These are phyloP conservation scores for Suillus bovinus DNA, from an alignment of 768 basidiomycete species.

Conservation along the genomic window DNA sequence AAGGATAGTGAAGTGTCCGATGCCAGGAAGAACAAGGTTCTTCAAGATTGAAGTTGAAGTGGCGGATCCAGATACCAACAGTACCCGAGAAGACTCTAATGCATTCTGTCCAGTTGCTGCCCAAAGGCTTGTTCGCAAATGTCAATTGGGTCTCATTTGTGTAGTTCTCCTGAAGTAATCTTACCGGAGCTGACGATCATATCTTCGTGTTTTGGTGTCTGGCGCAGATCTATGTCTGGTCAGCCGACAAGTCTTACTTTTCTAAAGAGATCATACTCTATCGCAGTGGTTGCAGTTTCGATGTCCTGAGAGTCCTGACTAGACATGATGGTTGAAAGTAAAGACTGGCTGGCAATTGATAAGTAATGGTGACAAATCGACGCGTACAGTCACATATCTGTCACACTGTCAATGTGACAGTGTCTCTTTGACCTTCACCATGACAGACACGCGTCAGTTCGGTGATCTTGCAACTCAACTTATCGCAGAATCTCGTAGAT, in stretches of 20 bases:
- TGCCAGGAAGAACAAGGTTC: too few species aligned
- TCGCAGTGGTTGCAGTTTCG: conserved; percentile 43
- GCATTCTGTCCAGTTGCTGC: conserved; percentile 89
- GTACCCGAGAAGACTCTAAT: conserved; percentile 79
- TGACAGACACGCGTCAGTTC: conserved; percentile 62
- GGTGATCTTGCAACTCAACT: conserved; percentile 89
- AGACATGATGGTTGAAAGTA: conserved; percentile 24
- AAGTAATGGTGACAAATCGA: conserved; percentile 10
- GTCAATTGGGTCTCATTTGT: conserved; percentile 1
- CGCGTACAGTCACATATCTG: conserved; percentile 12
- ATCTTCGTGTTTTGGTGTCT: conserved; percentile 86
- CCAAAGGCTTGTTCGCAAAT: conserved; percentile 70
- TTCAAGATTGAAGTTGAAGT: too few species aligned
- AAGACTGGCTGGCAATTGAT: conserved; percentile 7
- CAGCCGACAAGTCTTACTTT: conserved; percentile 7
- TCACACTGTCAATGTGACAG: conserved; percentile 12
- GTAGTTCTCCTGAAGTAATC: conserved; percentile 19
- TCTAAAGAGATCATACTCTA: conserved; percentile 31
- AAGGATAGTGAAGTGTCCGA: too few species aligned
- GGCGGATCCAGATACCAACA: conserved; percentile 43
- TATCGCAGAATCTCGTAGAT: conserved; percentile 82
- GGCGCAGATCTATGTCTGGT: conserved; percentile 53
- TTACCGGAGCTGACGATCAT: conserved; percentile 93
- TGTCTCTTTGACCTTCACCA: conserved; percentile 17
- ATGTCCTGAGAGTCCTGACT: conserved; percentile 47